phyloP scores from a whole-genome alignment of 371 early-diverging fungal species.

The Fennellomyces sp. region DNA sequence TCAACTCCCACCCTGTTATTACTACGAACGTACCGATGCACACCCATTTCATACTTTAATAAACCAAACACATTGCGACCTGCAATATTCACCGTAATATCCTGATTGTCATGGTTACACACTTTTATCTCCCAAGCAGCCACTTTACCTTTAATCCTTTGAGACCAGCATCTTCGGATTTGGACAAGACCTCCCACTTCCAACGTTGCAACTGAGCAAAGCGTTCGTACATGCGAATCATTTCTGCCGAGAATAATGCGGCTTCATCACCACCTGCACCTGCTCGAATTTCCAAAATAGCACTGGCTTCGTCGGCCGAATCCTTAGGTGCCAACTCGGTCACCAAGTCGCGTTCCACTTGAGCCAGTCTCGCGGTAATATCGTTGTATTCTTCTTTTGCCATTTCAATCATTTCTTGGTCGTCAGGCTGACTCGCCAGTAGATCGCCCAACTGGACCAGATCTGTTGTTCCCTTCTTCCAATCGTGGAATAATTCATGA shows the following conservation, averaged over 20 bases:
- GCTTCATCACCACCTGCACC: slow-evolving; percentile 90
- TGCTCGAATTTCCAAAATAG: slow-evolving; percentile 81
- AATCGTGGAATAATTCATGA: slow-evolving; percentile 35
- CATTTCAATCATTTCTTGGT: slow-evolving; percentile 57
- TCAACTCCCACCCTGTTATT: background rate
- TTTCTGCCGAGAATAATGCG: slow-evolving; percentile 74
- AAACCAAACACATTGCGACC: slow-evolving; percentile 77
- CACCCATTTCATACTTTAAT: slow-evolving; percentile 83
- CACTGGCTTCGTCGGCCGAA: slow-evolving; percentile 70
- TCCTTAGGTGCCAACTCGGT: slow-evolving; percentile 63
- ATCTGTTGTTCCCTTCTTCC: slow-evolving; percentile 33
- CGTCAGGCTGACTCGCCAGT: slow-evolving; percentile 18
- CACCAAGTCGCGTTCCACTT: slow-evolving; percentile 51
- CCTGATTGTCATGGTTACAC: too few relatives aligned
- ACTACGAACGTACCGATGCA: slow-evolving; percentile 55
- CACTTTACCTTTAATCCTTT: slow-evolving; percentile 61
- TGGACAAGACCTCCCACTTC: slow-evolving; percentile 68
- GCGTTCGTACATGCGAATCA: slow-evolving; percentile 79
- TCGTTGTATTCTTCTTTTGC: slow-evolving; percentile 59
- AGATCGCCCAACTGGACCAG: slow-evolving; percentile 32
- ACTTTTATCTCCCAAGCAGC: too few relatives aligned
- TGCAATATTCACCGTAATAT: slow-evolving; percentile 63
- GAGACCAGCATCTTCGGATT: slow-evolving; percentile 54
- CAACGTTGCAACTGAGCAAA: slow-evolving; percentile 67
- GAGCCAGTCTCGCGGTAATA: slow-evolving; percentile 25